A percentile compares a stretch with the other conserved stretches of the same genome.
Conservation (phyloP, 2,329 filamentous ascomycete genomes). For the Fusarium nurragi region DNA sequence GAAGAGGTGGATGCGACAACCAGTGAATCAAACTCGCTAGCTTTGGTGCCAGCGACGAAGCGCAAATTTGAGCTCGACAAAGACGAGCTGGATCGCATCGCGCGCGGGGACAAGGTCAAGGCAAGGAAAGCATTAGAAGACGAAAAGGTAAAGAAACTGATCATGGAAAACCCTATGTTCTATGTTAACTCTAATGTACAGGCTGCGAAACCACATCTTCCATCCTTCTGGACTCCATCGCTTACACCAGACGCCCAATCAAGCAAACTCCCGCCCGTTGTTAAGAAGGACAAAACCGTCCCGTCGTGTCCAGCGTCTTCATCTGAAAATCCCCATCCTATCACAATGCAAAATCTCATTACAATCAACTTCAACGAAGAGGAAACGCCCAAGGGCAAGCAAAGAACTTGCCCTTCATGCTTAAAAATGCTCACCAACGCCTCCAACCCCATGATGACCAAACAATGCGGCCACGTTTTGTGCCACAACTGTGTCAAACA, state of each 20-base stretch:
- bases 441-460: constrained; percentile 82
- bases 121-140: constrained; percentile 75
- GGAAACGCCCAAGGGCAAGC: constrained; percentile 57
- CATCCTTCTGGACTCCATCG: constrained; percentile 93
- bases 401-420: constrained; percentile 80
- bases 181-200: constrained; percentile 46
- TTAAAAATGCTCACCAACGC: constrained; percentile 84
- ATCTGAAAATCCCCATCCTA: constrained; percentile 72
- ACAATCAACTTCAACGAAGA: constrained; percentile 81
- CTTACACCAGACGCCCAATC: constrained; percentile 70
- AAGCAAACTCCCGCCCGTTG: constrained; percentile 62
- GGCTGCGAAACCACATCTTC: constrained; percentile 72
- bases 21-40: constrained; percentile 7
- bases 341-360: constrained; percentile 82
- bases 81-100: constrained; percentile 76
- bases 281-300: constrained; percentile 70
- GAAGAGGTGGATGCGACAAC: background rate
- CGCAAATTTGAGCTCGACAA: constrained; percentile 81
- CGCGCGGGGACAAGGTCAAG: constrained; percentile 73
- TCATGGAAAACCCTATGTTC: background rate
- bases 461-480: constrained; percentile 90
- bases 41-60: constrained; percentile 56
- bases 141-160: constrained; percentile 67
- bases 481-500: constrained; percentile 86
- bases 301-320: constrained; percentile 82